A percentile compares a stretch with the other conserved stretches of the same genome.
Conservation (phyloP, 2,329 filamentous ascomycete species). For the Colletotrichum truncatum region DNA sequence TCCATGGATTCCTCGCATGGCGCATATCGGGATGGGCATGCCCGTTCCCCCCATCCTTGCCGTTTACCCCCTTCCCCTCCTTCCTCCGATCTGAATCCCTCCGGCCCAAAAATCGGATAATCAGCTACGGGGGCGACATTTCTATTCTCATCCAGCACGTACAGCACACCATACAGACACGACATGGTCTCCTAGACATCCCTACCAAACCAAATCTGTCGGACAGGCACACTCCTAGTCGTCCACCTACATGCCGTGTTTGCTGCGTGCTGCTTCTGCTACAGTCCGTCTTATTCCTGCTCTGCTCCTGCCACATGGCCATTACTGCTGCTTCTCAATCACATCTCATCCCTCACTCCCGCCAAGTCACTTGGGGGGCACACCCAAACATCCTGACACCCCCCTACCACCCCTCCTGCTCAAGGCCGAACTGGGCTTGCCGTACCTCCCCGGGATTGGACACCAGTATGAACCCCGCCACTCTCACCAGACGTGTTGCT, state of each 20-base stretch:
- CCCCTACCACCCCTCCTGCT: slow-evolving; percentile 23
- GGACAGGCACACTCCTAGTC: neutral
- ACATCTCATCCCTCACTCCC: slow-evolving; percentile 29
- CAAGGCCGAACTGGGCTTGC: slow-evolving; percentile 21
- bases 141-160: slow-evolving; percentile 23
- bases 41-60: slow-evolving; percentile 21
- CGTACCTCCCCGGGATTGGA: slow-evolving; percentile 27
- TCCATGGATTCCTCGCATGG: no score
- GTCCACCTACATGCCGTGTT: slow-evolving; percentile 8
- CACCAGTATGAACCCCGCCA: slow-evolving; percentile 30
- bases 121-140: slow-evolving; percentile 21
- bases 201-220: neutral
- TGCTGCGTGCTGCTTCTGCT: slow-evolving; percentile 6
- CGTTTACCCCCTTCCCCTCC: neutral
- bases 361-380: slow-evolving; percentile 26
- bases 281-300: neutral
- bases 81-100: slow-evolving; percentile 26
- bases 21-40: slow-evolving; percentile 18
- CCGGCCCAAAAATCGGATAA: slow-evolving; percentile 12
- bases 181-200: neutral
- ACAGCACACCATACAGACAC: slow-evolving; percentile 9
- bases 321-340: slow-evolving; percentile 9
- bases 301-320: neutral
- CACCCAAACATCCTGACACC: slow-evolving; percentile 27
- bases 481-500: slow-evolving; percentile 21